Percentiles rank a stretch among this genome's conserved stretches.
Evolutionary conservation across 192 early-diverging fungal genomes (phyloP).

Genomic region (Coemansia nantahalensis): DNA sequence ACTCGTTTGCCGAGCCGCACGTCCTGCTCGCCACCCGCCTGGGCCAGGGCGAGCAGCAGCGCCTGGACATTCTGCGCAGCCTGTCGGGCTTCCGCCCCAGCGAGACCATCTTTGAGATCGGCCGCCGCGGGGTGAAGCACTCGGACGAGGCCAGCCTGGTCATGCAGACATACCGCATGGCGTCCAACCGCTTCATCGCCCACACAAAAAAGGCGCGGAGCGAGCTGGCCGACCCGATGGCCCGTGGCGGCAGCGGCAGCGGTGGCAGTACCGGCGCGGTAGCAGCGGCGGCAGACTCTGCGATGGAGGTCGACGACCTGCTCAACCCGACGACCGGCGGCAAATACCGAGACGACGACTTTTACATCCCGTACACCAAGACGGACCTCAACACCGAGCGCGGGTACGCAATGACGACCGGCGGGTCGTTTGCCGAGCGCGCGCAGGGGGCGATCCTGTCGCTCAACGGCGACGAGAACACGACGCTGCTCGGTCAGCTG

Average conservation of each 20-base stretch:
- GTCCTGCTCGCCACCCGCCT: slow-evolving; percentile 64
- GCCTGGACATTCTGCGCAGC: slow-evolving; percentile 66
- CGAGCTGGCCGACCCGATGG: slow-evolving; percentile 41
- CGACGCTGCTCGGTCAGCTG: slow-evolving; percentile 59
- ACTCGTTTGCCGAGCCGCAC: slow-evolving; percentile 68
- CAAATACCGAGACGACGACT: slow-evolving; percentile 69
- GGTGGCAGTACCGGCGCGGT: too few species aligned
- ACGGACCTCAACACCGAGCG: slow-evolving; percentile 84
- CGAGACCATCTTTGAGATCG: slow-evolving; percentile 96
- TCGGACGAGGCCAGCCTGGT: slow-evolving; percentile 61
- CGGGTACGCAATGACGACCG: slow-evolving; percentile 70
- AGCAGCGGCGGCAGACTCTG: too few species aligned
- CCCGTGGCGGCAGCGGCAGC: slow-evolving; percentile 8
- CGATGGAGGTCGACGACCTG: slow-evolving; percentile 5
- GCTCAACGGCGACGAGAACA: slow-evolving; percentile 79
- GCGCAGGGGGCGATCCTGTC: slow-evolving; percentile 74
- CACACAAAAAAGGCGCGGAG: slow-evolving; percentile 35
- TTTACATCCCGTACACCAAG: slow-evolving; percentile 86
- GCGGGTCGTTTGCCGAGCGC: slow-evolving; percentile 77
- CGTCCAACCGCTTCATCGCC: slow-evolving; percentile 19
- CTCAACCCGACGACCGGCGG: slow-evolving; percentile 29
- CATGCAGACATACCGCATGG: slow-evolving; percentile 64
- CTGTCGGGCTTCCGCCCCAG: slow-evolving; percentile 80
- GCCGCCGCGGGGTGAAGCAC: slow-evolving; percentile 77
- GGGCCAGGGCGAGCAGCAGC: slow-evolving; percentile 59